Evolutionary conservation across 805 yeast genomes (phyloP), one percentile per base, ranked within the genome.

Genomic region (Candida anglica): DNA sequence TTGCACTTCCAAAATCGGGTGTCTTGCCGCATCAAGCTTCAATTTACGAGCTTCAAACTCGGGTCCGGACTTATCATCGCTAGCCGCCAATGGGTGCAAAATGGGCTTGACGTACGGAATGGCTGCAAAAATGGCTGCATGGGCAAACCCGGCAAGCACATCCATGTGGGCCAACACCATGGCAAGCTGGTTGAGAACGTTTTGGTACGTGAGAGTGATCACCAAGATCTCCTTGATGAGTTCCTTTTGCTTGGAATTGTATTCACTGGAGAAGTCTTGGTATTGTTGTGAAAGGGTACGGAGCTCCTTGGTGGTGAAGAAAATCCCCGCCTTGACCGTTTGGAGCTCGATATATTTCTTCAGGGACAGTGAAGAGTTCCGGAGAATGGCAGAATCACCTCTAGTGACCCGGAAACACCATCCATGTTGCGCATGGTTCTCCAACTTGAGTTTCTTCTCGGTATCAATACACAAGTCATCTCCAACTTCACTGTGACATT

Each of bases 321-420:
- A 87, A 4, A 91, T 91, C 37, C 99, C 99, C 2, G 96, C 95
- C 54, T 93, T 93, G 19, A 87, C 94, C 0, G 97, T 91, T 33
- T 88, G 85, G 28, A 91, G 66, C 56, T 93, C 97, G 33, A 72
- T 72, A 53, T 81, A 89, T 25, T 75, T 71, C 37, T 66, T 68
- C 1, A 63, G 56, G 1, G 69, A 63, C 1, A 63, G 56, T 1
- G 69, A 63, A 31, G 67, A 62, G 9, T 73, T 75, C 47, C 98
- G 75, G 38, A 93, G 66, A 15, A 84, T 81, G 8, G 82, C 69
- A 2, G 96, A 89, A 50, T 93, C 98, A 36, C 77, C 81, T 56
- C 98, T 75, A 1, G 98, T 93, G 15, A 93, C 74, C 46, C 98
- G 71, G 71, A 91, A 77, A 56, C 96, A 87, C 95, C 96, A 89